These are phyloP conservation scores for Plantago lanceolata DNA, from an alignment of 305 asterid genomes.

Conservation along the genomic window DNA sequence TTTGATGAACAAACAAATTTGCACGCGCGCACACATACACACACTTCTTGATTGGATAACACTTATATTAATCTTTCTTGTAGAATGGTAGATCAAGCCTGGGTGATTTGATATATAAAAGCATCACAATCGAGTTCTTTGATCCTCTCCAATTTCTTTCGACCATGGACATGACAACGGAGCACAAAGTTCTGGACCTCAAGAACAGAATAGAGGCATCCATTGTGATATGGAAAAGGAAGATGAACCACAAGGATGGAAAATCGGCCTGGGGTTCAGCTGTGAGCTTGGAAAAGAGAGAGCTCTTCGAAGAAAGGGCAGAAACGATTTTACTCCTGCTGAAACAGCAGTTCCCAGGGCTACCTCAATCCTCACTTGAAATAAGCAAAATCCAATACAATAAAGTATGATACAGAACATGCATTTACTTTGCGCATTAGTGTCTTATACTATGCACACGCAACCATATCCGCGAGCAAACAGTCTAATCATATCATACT, in stretches of 20 bases:
- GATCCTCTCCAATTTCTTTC: conserved; percentile 70
- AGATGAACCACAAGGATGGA: conserved; percentile 62
- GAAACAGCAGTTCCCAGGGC: conserved; percentile 70
- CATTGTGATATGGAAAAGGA: conserved; percentile 80
- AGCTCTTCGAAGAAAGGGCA: conserved; percentile 82
- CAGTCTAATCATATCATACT: not conserved
- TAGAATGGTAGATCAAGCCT: conserved; percentile 85
- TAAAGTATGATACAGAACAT: conserved; percentile 34
- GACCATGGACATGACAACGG: conserved; percentile 64
- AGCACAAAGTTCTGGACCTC: conserved; percentile 75
- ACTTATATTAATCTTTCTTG: conserved; percentile 12
- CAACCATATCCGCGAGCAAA: not conserved
- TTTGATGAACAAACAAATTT: conserved; percentile 19
- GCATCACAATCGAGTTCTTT: conserved; percentile 62
- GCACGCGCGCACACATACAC: not conserved
- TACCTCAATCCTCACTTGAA: conserved; percentile 84
- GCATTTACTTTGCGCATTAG: not conserved
- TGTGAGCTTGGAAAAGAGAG: conserved; percentile 75
- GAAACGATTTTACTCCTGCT: conserved; percentile 67
- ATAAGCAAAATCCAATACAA: conserved; percentile 77
- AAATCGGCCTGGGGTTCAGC: conserved; percentile 72
- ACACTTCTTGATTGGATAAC: not conserved
- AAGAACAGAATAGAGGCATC: conserved; percentile 91
- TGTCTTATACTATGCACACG: conserved; percentile 1
- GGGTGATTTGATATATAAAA: conserved; percentile 65